Evolutionary conservation across 805 yeast species (phyloP), one percentile per base, ranked within the genome.

Genomic region (Ogataea chonburiensis): DNA sequence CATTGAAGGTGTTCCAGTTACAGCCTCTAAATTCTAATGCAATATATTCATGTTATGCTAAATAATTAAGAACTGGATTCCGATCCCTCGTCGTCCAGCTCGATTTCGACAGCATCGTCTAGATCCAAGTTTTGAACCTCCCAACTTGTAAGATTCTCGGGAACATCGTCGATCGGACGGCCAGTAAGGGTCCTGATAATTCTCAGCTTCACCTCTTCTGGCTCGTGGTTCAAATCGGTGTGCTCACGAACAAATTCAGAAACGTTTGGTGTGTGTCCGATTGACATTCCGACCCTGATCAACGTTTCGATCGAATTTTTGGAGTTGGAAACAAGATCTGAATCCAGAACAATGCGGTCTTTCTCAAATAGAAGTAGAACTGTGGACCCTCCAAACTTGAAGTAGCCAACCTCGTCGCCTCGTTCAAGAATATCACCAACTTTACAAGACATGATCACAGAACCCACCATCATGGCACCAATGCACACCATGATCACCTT

Each of bases 381-480:
- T 0, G 98, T 93, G 0, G 95, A 85, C 0, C 98, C 98, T 10
- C 98, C 98, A 64, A 91, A 91, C 56, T 89, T 86, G 71, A 91
- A 91, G 55, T 86, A 91, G 0, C 98, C 98, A 17, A 91, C 61
- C 52, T 91, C 98, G 27, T 85, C 89, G 4, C 93, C 85, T 29
- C 89, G 69, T 7, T 61, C 50, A 3, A 91, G 68, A 0, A 35
- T 24, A 28, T 77, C 77, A 2, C 86, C 87, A 29, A 71, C 74
- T 34, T 71, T 56, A 11, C 79, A 81, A 0, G 91, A 80, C 18
- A 91, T 58, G 0, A 87, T 73, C 2, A 82, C 88, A 2, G 95
- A 82, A 0, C 98, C 98, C 3, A 91, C 98, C 97, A 91, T 88
- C 98, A 93, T 91, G 0, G 98, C 98, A 22, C 98, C 98, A 4